phyloP scores from a whole-genome alignment of 1,284 basidiomycete species.

The Ganoderma resinaceum region DNA sequence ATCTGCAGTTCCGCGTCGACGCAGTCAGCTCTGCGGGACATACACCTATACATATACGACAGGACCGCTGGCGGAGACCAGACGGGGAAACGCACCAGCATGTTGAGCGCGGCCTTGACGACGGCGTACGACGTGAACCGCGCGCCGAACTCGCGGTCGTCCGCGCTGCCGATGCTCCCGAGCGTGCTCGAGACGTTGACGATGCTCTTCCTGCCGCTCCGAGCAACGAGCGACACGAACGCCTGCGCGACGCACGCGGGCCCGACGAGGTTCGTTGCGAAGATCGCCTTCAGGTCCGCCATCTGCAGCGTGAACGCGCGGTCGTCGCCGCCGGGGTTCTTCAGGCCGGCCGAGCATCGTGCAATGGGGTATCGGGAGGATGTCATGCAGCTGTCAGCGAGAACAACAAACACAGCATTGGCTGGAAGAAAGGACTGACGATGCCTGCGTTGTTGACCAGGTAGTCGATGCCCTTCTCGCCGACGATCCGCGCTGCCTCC shows the following conservation, averaged over 20 bases:
- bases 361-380: no score
- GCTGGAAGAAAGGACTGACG: slow-evolving; percentile 33
- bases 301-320: neutral
- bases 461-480: slow-evolving; percentile 44
- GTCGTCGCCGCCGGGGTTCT: neutral
- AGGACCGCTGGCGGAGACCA: neutral
- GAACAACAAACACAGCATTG: no score
- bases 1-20: slow-evolving; percentile 31
- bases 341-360: no score
- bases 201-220: slow-evolving; percentile 42
- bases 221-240: slow-evolving; percentile 37
- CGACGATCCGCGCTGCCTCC: slow-evolving; percentile 36
- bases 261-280: neutral
- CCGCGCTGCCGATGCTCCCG: slow-evolving; percentile 40
- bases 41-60: no score
- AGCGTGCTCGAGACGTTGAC: slow-evolving; percentile 44
- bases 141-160: slow-evolving; percentile 34
- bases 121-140: slow-evolving; percentile 37
- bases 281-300: neutral
- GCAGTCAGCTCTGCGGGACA: no score
- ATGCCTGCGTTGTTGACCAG: slow-evolving; percentile 48
- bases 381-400: no score
- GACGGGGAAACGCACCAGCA: slow-evolving; percentile 39
- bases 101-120: slow-evolving; percentile 40
- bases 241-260: neutral